Evolutionary conservation across 164 flowering plant species (phyloP).

Genomic region (Aristolochia contorta): DNA sequence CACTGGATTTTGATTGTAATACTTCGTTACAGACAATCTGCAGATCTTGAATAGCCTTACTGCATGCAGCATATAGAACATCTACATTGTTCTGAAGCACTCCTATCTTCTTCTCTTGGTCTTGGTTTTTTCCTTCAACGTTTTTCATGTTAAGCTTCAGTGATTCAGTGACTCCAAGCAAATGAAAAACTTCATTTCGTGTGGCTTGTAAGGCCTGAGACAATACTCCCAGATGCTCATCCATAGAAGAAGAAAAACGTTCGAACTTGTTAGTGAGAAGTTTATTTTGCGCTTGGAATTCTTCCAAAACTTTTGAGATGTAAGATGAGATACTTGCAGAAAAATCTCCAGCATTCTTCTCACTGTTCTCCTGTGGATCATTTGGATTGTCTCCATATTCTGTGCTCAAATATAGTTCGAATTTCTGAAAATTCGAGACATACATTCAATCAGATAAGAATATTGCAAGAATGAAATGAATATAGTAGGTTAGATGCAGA

Average conservation of each 20-base stretch:
- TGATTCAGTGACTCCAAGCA: slow-evolving; percentile 23
- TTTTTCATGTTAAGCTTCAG: slow-evolving; percentile 33
- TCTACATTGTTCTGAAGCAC: slow-evolving; percentile 33
- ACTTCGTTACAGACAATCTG: slow-evolving; percentile 24
- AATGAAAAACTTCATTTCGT: slow-evolving; percentile 22
- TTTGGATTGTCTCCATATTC: slow-evolving; percentile 18
- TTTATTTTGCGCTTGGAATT: slow-evolving; percentile 37
- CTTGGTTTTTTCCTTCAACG: slow-evolving; percentile 33
- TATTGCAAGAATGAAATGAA: not conserved
- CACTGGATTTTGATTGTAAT: slow-evolving; percentile 15
- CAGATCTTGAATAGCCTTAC: slow-evolving; percentile 37
- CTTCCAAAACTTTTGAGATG: slow-evolving; percentile 34
- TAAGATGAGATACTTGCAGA: slow-evolving; percentile 23
- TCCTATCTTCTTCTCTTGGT: slow-evolving; percentile 29
- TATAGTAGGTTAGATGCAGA: not conserved
- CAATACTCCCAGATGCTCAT: slow-evolving; percentile 36
- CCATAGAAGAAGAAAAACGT: slow-evolving; percentile 34
- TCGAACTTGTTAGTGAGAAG: slow-evolving; percentile 34
- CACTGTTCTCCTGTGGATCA: slow-evolving; percentile 21
- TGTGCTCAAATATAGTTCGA: slow-evolving; percentile 5
- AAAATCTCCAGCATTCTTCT: slow-evolving; percentile 21
- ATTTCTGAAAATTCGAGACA: slow-evolving; percentile 31
- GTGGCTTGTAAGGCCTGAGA: slow-evolving; percentile 31
- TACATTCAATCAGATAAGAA: not conserved
- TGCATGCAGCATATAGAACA: slow-evolving; percentile 46